Evolutionary conservation across 2,329 filamentous ascomycete species (phyloP).

Genomic region (Ophiostoma sp.): DNA sequence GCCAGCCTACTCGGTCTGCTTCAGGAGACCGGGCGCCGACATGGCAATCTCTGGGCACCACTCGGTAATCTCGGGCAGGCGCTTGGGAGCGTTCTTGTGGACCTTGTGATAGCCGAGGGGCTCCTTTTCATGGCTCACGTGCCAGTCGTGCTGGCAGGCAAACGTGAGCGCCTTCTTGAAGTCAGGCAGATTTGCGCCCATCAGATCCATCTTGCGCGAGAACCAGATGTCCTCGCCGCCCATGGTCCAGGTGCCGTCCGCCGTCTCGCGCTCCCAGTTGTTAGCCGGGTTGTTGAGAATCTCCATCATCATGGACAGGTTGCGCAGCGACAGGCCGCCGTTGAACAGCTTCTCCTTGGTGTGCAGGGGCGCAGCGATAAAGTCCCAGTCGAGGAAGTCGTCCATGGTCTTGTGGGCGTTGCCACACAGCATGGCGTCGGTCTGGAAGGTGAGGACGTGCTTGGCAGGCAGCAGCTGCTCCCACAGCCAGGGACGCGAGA

Average conservation of each 20-base stretch:
- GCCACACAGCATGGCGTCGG: conserved; percentile 37
- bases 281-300: conserved; percentile 39
- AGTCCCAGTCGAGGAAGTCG: conserved; percentile 36
- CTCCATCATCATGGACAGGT: conserved; percentile 36
- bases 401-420: conserved; percentile 31
- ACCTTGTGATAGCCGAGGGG: conserved; percentile 30
- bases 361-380: conserved; percentile 34
- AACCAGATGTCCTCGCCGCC: conserved; percentile 31
- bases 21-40: conserved; percentile 25
- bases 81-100: conserved; percentile 24
- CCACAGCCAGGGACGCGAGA: conserved; percentile 36
- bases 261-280: conserved; percentile 36
- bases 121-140: conserved; percentile 25
- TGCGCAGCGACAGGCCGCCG: conserved; percentile 37
- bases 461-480: conserved; percentile 33
- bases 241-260: conserved; percentile 24
- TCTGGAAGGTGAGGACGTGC: conserved; percentile 38
- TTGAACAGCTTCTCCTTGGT: conserved; percentile 31
- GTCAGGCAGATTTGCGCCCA: conserved; percentile 26
- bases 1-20: conserved; percentile 14
- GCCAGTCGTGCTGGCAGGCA: conserved; percentile 28
- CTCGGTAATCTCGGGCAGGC: conserved; percentile 24
- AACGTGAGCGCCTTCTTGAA: conserved; percentile 25
- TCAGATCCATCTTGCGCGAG: conserved; percentile 26
- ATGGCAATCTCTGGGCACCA: conserved; percentile 30